phyloP scores from a whole-genome alignment of 2,329 filamentous ascomycete genomes.

The Tolypocladium nubicola region DNA sequence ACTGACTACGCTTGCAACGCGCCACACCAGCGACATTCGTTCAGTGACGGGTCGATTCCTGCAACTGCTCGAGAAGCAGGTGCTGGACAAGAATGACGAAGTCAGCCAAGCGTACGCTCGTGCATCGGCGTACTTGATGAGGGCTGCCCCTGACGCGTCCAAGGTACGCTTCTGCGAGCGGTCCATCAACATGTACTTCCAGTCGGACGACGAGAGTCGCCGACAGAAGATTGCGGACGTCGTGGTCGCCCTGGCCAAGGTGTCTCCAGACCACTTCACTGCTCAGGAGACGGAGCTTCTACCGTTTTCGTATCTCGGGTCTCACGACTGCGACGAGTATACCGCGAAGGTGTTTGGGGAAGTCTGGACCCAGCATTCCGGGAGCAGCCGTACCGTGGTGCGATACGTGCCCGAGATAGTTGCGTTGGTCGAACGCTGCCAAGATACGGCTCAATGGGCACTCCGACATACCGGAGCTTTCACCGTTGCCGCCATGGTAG shows the following conservation, averaged over 20 bases:
- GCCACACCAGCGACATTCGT: constrained; percentile 63
- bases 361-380: constrained; percentile 86
- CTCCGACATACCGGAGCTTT: constrained; percentile 83
- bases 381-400: constrained; percentile 68
- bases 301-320: constrained; percentile 80
- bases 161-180: constrained; percentile 40
- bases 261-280: constrained; percentile 81
- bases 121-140: constrained; percentile 75
- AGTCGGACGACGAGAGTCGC: constrained; percentile 64
- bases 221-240: constrained; percentile 73
- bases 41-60: constrained; percentile 69
- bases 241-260: constrained; percentile 71
- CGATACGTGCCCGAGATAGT: constrained; percentile 81
- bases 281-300: constrained; percentile 64
- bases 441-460: constrained; percentile 78
- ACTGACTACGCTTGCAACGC: constrained; percentile 73
- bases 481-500: constrained; percentile 63
- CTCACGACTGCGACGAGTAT: constrained; percentile 74
- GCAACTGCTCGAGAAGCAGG: constrained; percentile 66
- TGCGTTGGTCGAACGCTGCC: constrained; percentile 50
- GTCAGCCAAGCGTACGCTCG: constrained; percentile 83
- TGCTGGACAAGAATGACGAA: constrained; percentile 87
- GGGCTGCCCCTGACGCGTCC: constrained; percentile 38
- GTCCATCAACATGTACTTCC: constrained; percentile 65
- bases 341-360: constrained; percentile 71